phyloP scores from a whole-genome alignment of 139 green algal genomes.

The Microglena sp. region DNA sequence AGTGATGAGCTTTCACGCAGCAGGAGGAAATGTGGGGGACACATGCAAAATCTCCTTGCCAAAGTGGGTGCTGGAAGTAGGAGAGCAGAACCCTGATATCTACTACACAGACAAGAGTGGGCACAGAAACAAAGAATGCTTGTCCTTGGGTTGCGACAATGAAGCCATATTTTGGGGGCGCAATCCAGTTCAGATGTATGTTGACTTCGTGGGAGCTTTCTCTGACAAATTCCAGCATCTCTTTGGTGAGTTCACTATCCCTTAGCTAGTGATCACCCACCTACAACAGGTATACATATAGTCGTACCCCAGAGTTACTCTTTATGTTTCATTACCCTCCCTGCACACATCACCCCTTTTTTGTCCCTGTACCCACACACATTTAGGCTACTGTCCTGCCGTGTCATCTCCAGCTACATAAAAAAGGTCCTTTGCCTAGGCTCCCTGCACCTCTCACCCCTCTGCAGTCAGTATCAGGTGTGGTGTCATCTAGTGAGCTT shows the following conservation, averaged over 20 bases:
- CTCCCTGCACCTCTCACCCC: no score
- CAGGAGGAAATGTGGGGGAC: slow-evolving; percentile 84
- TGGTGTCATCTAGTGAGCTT: no score
- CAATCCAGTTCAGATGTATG: slow-evolving; percentile 87
- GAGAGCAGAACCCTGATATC: slow-evolving; percentile 82
- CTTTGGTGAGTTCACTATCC: slow-evolving; percentile 31
- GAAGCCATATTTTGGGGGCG: slow-evolving; percentile 69
- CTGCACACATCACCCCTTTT: background rate
- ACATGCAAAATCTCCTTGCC: slow-evolving; percentile 89
- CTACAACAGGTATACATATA: background rate
- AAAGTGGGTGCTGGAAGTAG: slow-evolving; percentile 82
- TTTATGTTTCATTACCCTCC: background rate
- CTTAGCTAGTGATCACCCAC: background rate
- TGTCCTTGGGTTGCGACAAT: slow-evolving; percentile 86
- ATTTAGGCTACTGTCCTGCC: no score
- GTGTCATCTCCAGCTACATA: no score
- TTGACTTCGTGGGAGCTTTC: slow-evolving; percentile 86
- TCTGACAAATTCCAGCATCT: slow-evolving; percentile 58
- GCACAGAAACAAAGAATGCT: slow-evolving; percentile 84
- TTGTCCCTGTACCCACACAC: background rate
- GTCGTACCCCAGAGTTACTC: background rate
- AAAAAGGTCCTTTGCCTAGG: no score
- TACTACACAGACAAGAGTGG: slow-evolving; percentile 91
- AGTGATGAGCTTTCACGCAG: slow-evolving; percentile 87
- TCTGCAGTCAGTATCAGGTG: no score